These are phyloP conservation scores for Fusarium bulbicola DNA, from an alignment of 2,329 filamentous ascomycete genomes.

Conservation along the genomic window DNA sequence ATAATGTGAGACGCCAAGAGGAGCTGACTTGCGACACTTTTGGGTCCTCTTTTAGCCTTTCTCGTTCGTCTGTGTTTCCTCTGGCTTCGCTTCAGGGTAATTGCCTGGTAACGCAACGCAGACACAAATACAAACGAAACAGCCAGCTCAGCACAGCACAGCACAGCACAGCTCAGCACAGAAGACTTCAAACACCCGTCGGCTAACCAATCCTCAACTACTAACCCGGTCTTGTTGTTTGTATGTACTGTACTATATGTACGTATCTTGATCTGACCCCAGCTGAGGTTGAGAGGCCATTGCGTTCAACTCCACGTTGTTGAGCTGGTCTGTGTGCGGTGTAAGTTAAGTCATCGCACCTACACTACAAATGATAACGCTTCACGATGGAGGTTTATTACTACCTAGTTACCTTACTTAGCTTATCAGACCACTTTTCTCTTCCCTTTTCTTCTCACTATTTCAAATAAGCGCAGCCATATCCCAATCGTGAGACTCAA, in stretches of 20 bases:
- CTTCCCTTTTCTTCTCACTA: not conserved
- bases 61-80: not conserved
- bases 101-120: constrained; percentile 22
- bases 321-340: constrained; percentile 13
- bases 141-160: not conserved
- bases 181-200: constrained; percentile 1
- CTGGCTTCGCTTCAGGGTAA: constrained; percentile 17
- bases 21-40: constrained; percentile 28
- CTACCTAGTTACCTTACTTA: not conserved
- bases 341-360: not conserved
- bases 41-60: not conserved
- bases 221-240: not conserved
- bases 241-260: not conserved
- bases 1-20: constrained; percentile 17
- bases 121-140: constrained; percentile 28
- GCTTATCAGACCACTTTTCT: constrained; percentile 1
- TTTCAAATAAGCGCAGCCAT: constrained; percentile 17
- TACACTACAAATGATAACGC: not conserved
- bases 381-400: not conserved
- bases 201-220: not conserved
- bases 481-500: not conserved
- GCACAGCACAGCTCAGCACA: constrained; percentile 1
- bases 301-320: constrained; percentile 19
- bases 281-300: not conserved
- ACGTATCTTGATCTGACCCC: not conserved